Base-by-base conservation (phyloP, 257 asterid species). In the Scutellaria minor region DNA sequence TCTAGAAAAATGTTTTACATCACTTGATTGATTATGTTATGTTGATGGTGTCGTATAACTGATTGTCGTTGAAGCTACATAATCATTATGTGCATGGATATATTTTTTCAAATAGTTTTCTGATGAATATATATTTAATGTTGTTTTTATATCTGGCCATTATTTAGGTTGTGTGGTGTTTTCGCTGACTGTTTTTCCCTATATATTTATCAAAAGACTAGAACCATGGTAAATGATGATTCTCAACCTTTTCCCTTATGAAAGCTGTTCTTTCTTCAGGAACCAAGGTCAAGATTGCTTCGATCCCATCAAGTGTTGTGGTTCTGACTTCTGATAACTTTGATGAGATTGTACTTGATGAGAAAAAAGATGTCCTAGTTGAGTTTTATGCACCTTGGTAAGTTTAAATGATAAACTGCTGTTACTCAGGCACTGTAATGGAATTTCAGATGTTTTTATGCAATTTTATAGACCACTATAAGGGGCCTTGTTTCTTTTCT, bases 301-400 rank as follows among this genome's bases (percentile, higher is more conserved):
- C 96, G 64, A 15, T 72, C 75, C 96, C 97, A 2, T 88, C 96
- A 61, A 77, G 61, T 68, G 98, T 93, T 71, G 91, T 89, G 82
- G 89, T 93, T 53, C 83, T 91, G 68, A 81, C 90, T 56, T 31
- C 85, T 56, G 93, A 88, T 12, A 91, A 89, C 75, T 93, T 93
- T 14, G 75, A 89, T 15, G 96, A 93, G 85, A 79, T 91, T 78
- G 96, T 89, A 50, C 92, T 91, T 22, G 83, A 91, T 71, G 94
- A 83, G 83, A 88, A 77, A 56, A 93, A 89, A 79, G 89, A 93
- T 56, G 97, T 93, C 57, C 84, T 93, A 37, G 95, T 91, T 75
- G 98, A 93, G 83, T 93, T 93, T 51, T 93, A 93, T 86, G 97
- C 98, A 64, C 98, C 98, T 52, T 91, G 98, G 97, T 93, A 85